Conservation (phyloP, 2,329 filamentous ascomycete genomes). For the Phaeosphaeriaceae sp. region DNA sequence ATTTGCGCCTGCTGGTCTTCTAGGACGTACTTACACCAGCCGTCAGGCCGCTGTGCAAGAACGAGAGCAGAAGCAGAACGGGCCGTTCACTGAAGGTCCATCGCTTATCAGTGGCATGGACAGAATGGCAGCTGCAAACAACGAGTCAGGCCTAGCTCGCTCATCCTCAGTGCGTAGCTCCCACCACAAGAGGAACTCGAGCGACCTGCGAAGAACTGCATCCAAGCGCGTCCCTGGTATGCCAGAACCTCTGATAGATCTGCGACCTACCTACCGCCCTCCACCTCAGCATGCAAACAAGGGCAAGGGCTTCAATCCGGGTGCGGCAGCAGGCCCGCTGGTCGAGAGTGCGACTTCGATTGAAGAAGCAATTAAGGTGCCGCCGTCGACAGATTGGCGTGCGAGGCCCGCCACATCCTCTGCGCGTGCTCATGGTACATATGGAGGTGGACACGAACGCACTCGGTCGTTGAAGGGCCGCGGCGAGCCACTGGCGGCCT, state of each 20-base stretch:
- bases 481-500: conserved; percentile 41
- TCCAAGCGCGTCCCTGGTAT: conserved; percentile 50
- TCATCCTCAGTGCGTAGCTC: conserved; percentile 42
- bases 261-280: conserved; percentile 70
- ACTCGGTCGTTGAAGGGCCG: conserved; percentile 44
- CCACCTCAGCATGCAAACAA: conserved; percentile 65
- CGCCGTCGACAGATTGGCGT: conserved; percentile 55
- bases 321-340: conserved; percentile 49
- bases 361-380: conserved; percentile 52
- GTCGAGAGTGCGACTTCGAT: conserved; percentile 56
- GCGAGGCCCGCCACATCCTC: conserved; percentile 40
- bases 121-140: conserved; percentile 30
- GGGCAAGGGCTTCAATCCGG: conserved; percentile 58
- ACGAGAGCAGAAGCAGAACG: conserved; percentile 44
- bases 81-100: conserved; percentile 64
- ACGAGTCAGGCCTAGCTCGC: conserved; percentile 35
- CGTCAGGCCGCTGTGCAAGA: conserved; percentile 50
- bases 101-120: conserved; percentile 61
- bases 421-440: conserved; percentile 32
- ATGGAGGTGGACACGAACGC: conserved; percentile 33
- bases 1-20: conserved; percentile 56
- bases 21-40: conserved; percentile 59
- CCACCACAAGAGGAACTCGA: conserved; percentile 40
- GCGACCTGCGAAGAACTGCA: conserved; percentile 54
- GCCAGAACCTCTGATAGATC: conserved; percentile 71